A percentile compares a stretch with the other conserved stretches of the same genome.
These are phyloP conservation scores for Phaffomyces antillensis DNA, from an alignment of 805 yeast species.

Conservation along the genomic window DNA sequence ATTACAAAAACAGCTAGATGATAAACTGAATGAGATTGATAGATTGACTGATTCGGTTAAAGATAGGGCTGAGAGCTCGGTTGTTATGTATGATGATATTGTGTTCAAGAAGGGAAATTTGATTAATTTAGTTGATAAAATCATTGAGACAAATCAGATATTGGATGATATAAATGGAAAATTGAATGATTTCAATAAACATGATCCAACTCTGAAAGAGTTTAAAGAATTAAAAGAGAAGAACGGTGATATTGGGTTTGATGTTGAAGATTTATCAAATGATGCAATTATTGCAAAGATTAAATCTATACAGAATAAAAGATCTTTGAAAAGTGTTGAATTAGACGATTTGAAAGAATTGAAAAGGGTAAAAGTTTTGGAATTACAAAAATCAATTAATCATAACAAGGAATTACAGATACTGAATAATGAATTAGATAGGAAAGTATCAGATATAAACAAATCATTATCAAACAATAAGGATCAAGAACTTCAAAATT, in stretches of 20 bases:
- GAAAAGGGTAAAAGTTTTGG: no score
- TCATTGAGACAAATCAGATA: background rate
- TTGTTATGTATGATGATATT: conserved; percentile 1
- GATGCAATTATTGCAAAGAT: conserved; percentile 3
- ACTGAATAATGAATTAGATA: background rate
- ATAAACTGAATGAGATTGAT: conserved; percentile 13
- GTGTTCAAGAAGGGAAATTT: conserved; percentile 1
- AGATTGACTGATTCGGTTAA: conserved; percentile 1
- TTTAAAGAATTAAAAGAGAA: background rate
- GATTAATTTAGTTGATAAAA: conserved; percentile 1
- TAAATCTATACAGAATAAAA: conserved; percentile 1
- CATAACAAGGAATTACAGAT: background rate
- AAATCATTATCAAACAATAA: no score
- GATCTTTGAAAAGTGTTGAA: background rate
- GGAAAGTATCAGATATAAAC: no score
- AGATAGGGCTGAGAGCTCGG: background rate
- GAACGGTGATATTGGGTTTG: background rate
- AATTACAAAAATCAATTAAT: no score
- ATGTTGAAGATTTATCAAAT: conserved; percentile 1
- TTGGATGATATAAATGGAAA: conserved; percentile 13
- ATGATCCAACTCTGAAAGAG: conserved; percentile 13
- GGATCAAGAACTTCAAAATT: no score
- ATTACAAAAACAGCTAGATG: conserved; percentile 24
- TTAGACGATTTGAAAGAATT: background rate
- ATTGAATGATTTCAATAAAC: conserved; percentile 10